Evolutionary conservation across 805 yeast species (phyloP).

Genomic region (Myxozyma nipponensis): DNA sequence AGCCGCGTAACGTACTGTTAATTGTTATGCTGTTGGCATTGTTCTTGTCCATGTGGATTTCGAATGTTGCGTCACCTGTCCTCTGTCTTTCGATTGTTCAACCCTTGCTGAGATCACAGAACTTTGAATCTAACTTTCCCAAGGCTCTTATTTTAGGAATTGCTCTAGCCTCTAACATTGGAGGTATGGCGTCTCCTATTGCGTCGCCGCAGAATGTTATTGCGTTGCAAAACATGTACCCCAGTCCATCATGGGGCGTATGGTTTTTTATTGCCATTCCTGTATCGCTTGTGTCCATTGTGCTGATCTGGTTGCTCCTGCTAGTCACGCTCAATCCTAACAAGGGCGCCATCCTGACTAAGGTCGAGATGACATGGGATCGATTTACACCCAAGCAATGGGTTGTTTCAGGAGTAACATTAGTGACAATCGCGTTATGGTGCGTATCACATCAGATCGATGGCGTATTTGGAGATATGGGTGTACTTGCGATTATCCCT

Average conservation of each 20-base stretch:
- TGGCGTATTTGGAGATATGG: conserved; percentile 86
- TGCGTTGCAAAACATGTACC: conserved; percentile 83
- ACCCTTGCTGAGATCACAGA: conserved; percentile 79
- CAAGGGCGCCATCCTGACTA: conserved; percentile 49
- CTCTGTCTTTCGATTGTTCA: conserved; percentile 86
- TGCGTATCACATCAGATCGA: conserved; percentile 76
- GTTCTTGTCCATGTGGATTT: conserved; percentile 89
- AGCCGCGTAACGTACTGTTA: conserved; percentile 70
- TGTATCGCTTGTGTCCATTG: conserved; percentile 57
- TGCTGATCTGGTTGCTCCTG: conserved; percentile 70
- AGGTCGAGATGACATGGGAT: conserved; percentile 59
- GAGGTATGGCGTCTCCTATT: conserved; percentile 97
- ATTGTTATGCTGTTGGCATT: conserved; percentile 84
- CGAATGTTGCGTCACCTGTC: conserved; percentile 97
- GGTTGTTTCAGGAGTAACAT: conserved; percentile 65
- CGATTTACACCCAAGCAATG: conserved; percentile 68
- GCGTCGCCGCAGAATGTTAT: conserved; percentile 95
- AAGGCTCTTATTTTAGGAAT: conserved; percentile 85
- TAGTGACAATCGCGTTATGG: conserved; percentile 79
- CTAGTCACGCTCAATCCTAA: conserved; percentile 56
- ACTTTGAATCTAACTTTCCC: conserved; percentile 71
- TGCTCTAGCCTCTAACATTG: conserved; percentile 87
- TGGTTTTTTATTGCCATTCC: conserved; percentile 92
- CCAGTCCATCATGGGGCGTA: conserved; percentile 80
- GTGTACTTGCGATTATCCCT: conserved; percentile 89